Conservation (phyloP, 805 yeast species). For the Saturnispora ahearnii region DNA sequence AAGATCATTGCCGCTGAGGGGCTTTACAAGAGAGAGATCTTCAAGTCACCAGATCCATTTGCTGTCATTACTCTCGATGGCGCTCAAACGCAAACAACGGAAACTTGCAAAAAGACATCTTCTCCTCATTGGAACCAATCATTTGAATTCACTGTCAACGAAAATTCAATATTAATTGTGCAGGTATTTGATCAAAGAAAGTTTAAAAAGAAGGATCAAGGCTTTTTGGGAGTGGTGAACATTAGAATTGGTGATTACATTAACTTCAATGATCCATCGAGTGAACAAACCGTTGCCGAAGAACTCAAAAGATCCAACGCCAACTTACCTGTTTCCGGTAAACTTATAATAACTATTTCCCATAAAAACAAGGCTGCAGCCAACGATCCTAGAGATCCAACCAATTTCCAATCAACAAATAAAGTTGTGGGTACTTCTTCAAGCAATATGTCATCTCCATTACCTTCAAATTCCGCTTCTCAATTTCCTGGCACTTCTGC, state of each 20-base stretch:
- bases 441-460: background rate
- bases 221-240: slow-evolving; percentile 93
- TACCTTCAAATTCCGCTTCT: slow-evolving; percentile 4
- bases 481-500: background rate
- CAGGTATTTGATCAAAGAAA: slow-evolving; percentile 97
- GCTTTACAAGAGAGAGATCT: slow-evolving; percentile 88
- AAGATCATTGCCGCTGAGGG: slow-evolving; percentile 94
- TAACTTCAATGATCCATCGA: slow-evolving; percentile 41
- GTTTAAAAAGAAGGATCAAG: slow-evolving; percentile 97
- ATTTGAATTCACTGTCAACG: slow-evolving; percentile 67
- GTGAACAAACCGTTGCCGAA: slow-evolving; percentile 84
- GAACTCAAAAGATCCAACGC: slow-evolving; percentile 90
- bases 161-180: slow-evolving; percentile 77
- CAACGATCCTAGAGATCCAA: slow-evolving; percentile 25
- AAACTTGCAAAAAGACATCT: slow-evolving; percentile 85
- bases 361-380: slow-evolving; percentile 27
- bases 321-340: slow-evolving; percentile 86
- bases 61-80: slow-evolving; percentile 98
- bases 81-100: slow-evolving; percentile 88
- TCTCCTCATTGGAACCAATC: slow-evolving; percentile 98
- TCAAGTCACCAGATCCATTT: slow-evolving; percentile 95
- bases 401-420: slow-evolving; percentile 14
- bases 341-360: slow-evolving; percentile 69
- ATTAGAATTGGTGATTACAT: slow-evolving; percentile 82
- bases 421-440: background rate